These are phyloP conservation scores for Hibiscus syriacus DNA, from an alignment of 345 rosid species.

Conservation along the genomic window DNA sequence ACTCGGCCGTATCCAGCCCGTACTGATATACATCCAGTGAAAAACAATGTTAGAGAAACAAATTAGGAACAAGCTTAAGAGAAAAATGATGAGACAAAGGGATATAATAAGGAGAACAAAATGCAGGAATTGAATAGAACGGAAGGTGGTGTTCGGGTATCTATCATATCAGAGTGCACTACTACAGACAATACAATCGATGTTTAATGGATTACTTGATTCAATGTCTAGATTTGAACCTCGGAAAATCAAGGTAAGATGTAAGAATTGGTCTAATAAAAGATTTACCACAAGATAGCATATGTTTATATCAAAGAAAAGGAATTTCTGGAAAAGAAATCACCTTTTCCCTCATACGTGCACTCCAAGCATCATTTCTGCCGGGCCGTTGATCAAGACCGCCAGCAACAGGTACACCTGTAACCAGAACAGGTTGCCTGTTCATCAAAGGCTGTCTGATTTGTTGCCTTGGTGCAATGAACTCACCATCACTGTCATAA, in stretches of 20 bases:
- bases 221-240: neutral
- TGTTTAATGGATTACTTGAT: too few relatives aligned
- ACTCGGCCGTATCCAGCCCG: conserved; percentile 89
- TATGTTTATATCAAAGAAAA: neutral
- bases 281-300: neutral
- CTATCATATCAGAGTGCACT: neutral
- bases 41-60: conserved; percentile 10
- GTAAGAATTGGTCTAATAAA: neutral
- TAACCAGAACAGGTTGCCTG: conserved; percentile 57
- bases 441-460: conserved; percentile 68
- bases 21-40: conserved; percentile 43
- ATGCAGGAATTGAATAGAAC: neutral
- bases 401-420: conserved; percentile 78
- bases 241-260: neutral
- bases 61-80: neutral
- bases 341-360: conserved; percentile 99
- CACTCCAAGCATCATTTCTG: conserved; percentile 98
- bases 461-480: conserved; percentile 67
- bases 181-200: neutral
- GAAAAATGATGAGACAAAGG: neutral
- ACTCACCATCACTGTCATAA: conserved; percentile 94
- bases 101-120: neutral
- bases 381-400: conserved; percentile 75
- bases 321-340: neutral
- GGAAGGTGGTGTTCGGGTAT: neutral